Evolutionary conservation across 805 yeast genomes (phyloP), one percentile per base, ranked within the genome.

Genomic region (Kodamaea kaohsiungensis): DNA sequence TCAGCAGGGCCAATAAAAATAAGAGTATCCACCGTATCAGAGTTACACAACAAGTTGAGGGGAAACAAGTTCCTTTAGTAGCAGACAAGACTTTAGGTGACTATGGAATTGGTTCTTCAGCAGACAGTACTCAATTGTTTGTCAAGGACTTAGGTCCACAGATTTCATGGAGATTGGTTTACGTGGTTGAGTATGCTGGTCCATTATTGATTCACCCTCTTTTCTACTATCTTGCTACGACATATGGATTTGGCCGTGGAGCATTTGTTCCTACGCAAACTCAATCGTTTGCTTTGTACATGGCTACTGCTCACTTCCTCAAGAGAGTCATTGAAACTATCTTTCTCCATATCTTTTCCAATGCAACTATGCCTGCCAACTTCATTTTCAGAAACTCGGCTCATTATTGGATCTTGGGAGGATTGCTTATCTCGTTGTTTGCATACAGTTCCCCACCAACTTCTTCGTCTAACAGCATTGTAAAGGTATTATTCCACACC

Each of bases 81-180:
- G 63, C 71, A 19, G 73, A 73, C 42, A 75, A 76, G 51, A 68
- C 81, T 15, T 71, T 87, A 42, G 69, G 66, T 33, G 76, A 71
- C n/a, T 79, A 79, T 55, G 82, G 82, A 1, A 65, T 75, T 43
- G 71, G 72, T 18, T 72, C 68, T 9, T 69, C 65, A 0, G 64
- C 63, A 10, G 43, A 49, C 37, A 42, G 40, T 25, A 42, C 43
- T 46, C 58, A 72, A 12, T 74, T 91, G 12, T 82, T 73, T 59
- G 88, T 88, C 53, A 92, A 93, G 69, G 99, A 93, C 66, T 76
- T 93, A 57, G 99, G 99, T 17, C 91, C 92, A 0, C 99, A 95
- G 72, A 83, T 95, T 55, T 85, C 86, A 3, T 95, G 98, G 97
- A 82, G 88, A 72, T 81, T 91, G 2, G 98, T 93, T n/a, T 95